Conservation (phyloP, 768 basidiomycete species). For the Stropharia rugosoannulata region DNA sequence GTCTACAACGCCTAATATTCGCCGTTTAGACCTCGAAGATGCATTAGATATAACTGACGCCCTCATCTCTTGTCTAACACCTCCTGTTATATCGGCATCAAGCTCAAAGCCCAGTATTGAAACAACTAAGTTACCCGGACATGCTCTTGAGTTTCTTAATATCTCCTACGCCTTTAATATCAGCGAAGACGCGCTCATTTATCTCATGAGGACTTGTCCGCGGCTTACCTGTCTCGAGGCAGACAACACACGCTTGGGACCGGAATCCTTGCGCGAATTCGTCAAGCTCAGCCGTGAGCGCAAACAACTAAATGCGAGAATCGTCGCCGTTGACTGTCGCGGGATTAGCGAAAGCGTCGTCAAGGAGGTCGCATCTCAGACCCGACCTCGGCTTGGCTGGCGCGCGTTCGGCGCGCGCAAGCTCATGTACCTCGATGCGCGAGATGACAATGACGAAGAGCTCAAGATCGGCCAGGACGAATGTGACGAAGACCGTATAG, state of each 20-base stretch:
- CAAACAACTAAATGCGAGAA: slow-evolving; percentile 44
- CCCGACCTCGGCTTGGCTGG: slow-evolving; percentile 74
- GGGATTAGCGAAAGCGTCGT: slow-evolving; percentile 59
- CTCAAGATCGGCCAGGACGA: slow-evolving; percentile 77
- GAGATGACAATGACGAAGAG: slow-evolving; percentile 62
- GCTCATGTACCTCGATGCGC: slow-evolving; percentile 67
- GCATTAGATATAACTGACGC: slow-evolving; percentile 71
- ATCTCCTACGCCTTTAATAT: slow-evolving; percentile 68
- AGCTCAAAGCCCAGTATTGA: background rate
- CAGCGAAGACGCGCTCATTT: slow-evolving; percentile 60
- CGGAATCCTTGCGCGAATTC: slow-evolving; percentile 64
- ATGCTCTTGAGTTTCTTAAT: slow-evolving; percentile 68
- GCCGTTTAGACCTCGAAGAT: slow-evolving; percentile 85
- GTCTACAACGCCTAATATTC: slow-evolving; percentile 65
- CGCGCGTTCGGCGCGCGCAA: slow-evolving; percentile 71
- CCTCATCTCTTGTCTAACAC: slow-evolving; percentile 67
- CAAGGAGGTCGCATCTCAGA: slow-evolving; percentile 56
- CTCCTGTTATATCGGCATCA: slow-evolving; percentile 17
- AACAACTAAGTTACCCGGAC: slow-evolving; percentile 46
- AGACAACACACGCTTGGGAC: slow-evolving; percentile 76
- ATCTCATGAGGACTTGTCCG: slow-evolving; percentile 63
- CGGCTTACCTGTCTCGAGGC: slow-evolving; percentile 68
- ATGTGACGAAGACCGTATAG: slow-evolving; percentile 70
- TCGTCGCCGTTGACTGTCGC: slow-evolving; percentile 78
- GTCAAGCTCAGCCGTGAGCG: slow-evolving; percentile 54